Conservation (phyloP, 768 basidiomycete species). For the Tephrocybe rancida region DNA sequence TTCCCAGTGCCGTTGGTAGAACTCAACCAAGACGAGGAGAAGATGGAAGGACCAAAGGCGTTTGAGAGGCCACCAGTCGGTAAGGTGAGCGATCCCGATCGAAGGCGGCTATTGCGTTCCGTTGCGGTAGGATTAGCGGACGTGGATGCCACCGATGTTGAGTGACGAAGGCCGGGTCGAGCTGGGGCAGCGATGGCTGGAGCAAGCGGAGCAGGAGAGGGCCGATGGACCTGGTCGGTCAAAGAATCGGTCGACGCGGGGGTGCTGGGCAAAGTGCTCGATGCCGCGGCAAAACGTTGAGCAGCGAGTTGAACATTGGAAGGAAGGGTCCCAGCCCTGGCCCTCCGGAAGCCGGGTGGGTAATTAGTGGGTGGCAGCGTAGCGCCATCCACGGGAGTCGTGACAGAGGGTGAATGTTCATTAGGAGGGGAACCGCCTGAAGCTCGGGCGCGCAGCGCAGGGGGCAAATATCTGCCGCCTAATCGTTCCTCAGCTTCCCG, state of each 20-base stretch:
- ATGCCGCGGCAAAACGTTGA: constrained; percentile 75
- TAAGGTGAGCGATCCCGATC: constrained; percentile 91
- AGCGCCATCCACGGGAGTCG: constrained; percentile 59
- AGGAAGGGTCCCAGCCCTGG: constrained; percentile 96
- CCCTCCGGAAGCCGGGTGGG: constrained; percentile 88
- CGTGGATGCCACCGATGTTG: constrained; percentile 66
- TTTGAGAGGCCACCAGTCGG: constrained; percentile 77
- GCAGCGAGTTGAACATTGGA: constrained; percentile 91
- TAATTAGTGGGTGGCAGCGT: constrained; percentile 72
- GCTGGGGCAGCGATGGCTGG: constrained; percentile 44
- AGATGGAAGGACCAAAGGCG: constrained; percentile 87
- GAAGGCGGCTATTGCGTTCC: constrained; percentile 80
- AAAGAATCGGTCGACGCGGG: constrained; percentile 43
- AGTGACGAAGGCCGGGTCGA: constrained; percentile 74
- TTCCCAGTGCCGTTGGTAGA: constrained; percentile 56
- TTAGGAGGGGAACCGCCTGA: constrained; percentile 75
- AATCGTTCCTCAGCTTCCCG: constrained; percentile 81
- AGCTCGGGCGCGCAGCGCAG: constrained; percentile 73
- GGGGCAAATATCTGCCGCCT: constrained; percentile 73
- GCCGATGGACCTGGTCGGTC: constrained; percentile 53
- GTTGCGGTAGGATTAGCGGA: constrained; percentile 51
- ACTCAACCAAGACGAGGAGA: constrained; percentile 88
- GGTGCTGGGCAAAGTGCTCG: constrained; percentile 55
- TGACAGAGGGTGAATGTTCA: constrained; percentile 60
- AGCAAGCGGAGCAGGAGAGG: constrained; percentile 46